Evolutionary conservation across 148 eudicot species (phyloP).

Genomic region (Rhododendron griersonianum): DNA sequence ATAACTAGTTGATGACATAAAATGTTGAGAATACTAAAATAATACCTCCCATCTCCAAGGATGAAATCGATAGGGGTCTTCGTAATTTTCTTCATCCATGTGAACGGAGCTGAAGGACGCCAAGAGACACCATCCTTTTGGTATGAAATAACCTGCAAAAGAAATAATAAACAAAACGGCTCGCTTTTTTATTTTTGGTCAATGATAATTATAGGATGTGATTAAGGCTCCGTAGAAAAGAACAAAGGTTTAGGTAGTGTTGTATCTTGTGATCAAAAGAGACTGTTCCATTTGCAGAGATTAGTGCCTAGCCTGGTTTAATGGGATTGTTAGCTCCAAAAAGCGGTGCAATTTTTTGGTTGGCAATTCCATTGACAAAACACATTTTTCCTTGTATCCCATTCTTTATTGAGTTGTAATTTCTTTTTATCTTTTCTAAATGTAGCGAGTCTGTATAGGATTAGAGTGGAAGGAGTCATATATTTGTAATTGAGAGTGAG

Average conservation of each 20-base stretch:
- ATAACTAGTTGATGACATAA: background rate
- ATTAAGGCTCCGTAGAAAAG: background rate
- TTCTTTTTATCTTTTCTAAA: too few species aligned
- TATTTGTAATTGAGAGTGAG: too few species aligned
- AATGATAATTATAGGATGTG: background rate
- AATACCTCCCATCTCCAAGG: constrained; percentile 97
- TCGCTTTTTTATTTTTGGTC: background rate
- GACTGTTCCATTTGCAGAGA: background rate
- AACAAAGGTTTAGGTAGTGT: background rate
- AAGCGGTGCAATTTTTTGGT: too few species aligned
- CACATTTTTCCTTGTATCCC: too few species aligned
- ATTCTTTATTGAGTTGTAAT: too few species aligned
- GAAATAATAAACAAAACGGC: background rate
- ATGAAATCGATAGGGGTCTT: constrained; percentile 72
- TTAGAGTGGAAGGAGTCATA: too few species aligned
- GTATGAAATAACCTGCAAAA: constrained; percentile 70
- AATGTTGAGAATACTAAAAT: background rate
- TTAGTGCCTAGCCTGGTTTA: background rate
- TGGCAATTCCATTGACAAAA: too few species aligned
- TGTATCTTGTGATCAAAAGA: background rate
- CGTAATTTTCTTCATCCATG: constrained; percentile 78
- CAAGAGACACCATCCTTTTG: constrained; percentile 83
- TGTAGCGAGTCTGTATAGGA: too few species aligned
- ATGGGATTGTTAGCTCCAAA: too few species aligned
- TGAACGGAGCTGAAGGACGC: constrained; percentile 90